Base-by-base conservation (phyloP, 1,284 basidiomycete species). In the Tylopilus sp. region DNA sequence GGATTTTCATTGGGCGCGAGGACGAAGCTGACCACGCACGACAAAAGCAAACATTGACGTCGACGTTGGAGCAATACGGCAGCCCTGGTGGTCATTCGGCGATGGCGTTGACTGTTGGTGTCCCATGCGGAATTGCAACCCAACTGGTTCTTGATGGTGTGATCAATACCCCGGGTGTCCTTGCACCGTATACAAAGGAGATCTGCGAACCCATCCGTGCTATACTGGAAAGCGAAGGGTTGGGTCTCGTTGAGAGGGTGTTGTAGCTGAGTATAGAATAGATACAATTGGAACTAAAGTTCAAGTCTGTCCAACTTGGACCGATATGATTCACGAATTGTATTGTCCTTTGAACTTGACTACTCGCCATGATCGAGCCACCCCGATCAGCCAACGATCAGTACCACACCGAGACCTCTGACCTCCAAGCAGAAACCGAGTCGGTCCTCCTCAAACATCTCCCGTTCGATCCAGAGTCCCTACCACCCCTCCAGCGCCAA, bases 71-170 rank as follows among this genome's bases (percentile, higher is more conserved):
- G 81, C 91, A 90, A 67, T 98, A 98, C 78, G 97, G 97, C 61
- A 89, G 88, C 68, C 91, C 92, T 24, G 83, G 82, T 65, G 96
- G 96, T 3, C 88, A 94, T 74, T 95, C 94, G 39, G 95, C 96
- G n/a, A 99, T 99, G 97, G 96, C 96, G 51, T 81, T 88, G 53
- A 91, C 91, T 52, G 97, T 98, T 60, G 97, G 97, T 70, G 81
- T 99, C 18, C 97, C 97, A 5, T 98, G 96, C 77, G 97, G 96
- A 72, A 93, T 99, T 74, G 97, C 97, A 15, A 90, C 91, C 18
- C 94, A 96, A 82, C 84, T 95, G 67, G 87, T 97, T 36, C 83
- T 94, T 39, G 92, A 94, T 69, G 92, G 95, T 69, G 87, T 89
- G 60, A 82, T 99, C 75, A 90, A 84, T 72, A 89, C 87, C 64